These are phyloP conservation scores for Puccinia novopanici DNA, from an alignment of 1,284 basidiomycete genomes.

Conservation along the genomic window DNA sequence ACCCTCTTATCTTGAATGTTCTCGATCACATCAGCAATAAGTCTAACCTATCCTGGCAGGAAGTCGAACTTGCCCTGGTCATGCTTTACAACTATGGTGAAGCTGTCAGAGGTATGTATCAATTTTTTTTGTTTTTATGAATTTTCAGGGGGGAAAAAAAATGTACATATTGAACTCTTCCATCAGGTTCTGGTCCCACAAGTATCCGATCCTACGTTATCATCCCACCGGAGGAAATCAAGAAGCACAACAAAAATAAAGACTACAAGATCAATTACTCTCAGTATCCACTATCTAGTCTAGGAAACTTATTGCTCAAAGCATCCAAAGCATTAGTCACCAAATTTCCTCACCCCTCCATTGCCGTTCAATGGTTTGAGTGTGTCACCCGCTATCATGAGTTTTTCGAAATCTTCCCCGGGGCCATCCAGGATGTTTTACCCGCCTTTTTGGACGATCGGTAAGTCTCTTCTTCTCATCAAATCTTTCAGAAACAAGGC, in stretches of 20 bases:
- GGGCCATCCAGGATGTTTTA: constrained; percentile 80
- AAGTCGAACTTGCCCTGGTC: constrained; percentile 88
- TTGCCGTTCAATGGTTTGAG: constrained; percentile 93
- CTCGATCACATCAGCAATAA: constrained; percentile 66
- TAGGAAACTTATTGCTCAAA: constrained; percentile 84
- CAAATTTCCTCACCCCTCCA: constrained; percentile 79
- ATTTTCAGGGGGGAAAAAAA: background rate
- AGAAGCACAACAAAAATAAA: constrained; percentile 49
- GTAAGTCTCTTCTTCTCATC: background rate
- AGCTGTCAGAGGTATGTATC: constrained; percentile 53
- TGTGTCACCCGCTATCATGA: constrained; percentile 87
- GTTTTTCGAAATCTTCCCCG: constrained; percentile 89
- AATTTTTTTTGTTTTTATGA: background rate
- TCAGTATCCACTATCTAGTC: constrained; percentile 73
- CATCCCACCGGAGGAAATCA: constrained; percentile 45
- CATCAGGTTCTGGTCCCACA: constrained; percentile 34
- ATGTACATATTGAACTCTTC: background rate
- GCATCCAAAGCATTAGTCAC: constrained; percentile 82
- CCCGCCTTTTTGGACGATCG: constrained; percentile 77
- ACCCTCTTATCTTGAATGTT: constrained; percentile 71
- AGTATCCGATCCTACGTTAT: constrained; percentile 41
- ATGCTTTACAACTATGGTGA: constrained; percentile 93
- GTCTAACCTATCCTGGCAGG: constrained; percentile 76
- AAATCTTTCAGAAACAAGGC: background rate
- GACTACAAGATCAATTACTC: constrained; percentile 49